Evolutionary conservation across 768 basidiomycete genomes (phyloP).

Genomic region (Xerocomellus amylosporus): DNA sequence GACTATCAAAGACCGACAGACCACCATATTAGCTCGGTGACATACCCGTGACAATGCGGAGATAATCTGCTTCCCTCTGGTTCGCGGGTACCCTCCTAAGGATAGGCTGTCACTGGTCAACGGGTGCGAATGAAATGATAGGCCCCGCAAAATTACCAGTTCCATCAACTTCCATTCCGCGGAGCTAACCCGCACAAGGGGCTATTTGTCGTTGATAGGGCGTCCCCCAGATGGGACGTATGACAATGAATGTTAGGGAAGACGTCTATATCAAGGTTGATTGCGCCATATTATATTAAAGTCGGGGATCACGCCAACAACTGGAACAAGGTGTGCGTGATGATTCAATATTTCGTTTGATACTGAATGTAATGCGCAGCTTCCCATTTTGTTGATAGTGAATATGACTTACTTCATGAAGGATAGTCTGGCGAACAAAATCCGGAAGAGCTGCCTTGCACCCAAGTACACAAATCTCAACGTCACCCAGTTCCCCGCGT

Average conservation of each 20-base stretch:
- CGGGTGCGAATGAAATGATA: conserved; percentile 12
- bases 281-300: background rate
- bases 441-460: background rate
- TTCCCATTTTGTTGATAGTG: background rate
- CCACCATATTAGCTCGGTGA: conserved; percentile 9
- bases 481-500: background rate
- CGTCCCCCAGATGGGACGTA: background rate
- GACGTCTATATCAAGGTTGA: conserved; percentile 10
- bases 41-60: conserved; percentile 15
- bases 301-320: conserved; percentile 1
- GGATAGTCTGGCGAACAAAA: background rate
- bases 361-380: background rate
- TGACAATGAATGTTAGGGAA: background rate
- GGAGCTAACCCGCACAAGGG: conserved; percentile 1
- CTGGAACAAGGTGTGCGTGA: background rate
- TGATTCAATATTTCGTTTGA: background rate
- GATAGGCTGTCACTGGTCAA: conserved; percentile 2
- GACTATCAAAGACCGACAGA: background rate
- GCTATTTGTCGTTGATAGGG: conserved; percentile 1
- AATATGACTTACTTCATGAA: background rate
- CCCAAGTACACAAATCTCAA: background rate
- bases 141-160: conserved; percentile 13
- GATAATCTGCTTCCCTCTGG: conserved; percentile 13
- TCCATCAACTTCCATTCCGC: conserved; percentile 24
- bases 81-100: conserved; percentile 16